Conservation (phyloP, 768 basidiomycete species). For the Mrakia hoshinonis region DNA sequence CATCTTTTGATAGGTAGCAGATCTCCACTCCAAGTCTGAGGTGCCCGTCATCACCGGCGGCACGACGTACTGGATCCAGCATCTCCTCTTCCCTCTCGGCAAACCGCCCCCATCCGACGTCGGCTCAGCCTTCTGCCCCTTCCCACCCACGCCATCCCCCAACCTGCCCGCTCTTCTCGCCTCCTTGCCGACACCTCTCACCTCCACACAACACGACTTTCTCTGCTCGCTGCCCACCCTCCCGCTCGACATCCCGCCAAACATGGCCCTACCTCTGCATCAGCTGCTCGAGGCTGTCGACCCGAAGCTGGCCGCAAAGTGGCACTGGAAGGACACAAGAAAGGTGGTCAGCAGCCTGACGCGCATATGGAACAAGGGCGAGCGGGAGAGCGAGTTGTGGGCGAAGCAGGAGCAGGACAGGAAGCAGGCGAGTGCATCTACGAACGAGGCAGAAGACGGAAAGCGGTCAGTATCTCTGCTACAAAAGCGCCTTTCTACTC, state of each 20-base stretch:
- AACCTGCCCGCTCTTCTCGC: slow-evolving; percentile 22
- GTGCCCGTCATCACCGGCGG: slow-evolving; percentile 90
- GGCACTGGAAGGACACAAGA: slow-evolving; percentile 93
- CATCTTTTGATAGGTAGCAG: slow-evolving; percentile 65
- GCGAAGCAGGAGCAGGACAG: slow-evolving; percentile 49
- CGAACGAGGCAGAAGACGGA: slow-evolving; percentile 30
- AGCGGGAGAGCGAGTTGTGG: slow-evolving; percentile 59
- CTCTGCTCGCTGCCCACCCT: slow-evolving; percentile 32
- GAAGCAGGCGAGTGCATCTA: slow-evolving; percentile 26
- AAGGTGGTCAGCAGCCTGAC: slow-evolving; percentile 75
- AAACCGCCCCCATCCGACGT: slow-evolving; percentile 9
- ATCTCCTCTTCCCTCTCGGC: slow-evolving; percentile 68
- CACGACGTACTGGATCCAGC: slow-evolving; percentile 95
- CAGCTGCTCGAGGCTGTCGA: slow-evolving; percentile 61
- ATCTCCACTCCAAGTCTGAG: slow-evolving; percentile 54
- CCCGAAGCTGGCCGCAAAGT: slow-evolving; percentile 61
- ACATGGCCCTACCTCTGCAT: slow-evolving; percentile 57
- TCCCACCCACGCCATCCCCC: slow-evolving; percentile 21
- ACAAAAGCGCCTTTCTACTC: neutral
- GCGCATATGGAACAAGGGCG: slow-evolving; percentile 64
- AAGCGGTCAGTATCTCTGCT: slow-evolving; percentile 7
- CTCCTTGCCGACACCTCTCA: slow-evolving; percentile 30
- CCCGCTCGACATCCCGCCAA: slow-evolving; percentile 40
- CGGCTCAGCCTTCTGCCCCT: slow-evolving; percentile 17
- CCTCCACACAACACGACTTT: slow-evolving; percentile 25